Percentiles rank a stretch among this genome's conserved stretches.
phyloP scores from a whole-genome alignment of 73 alveolate species.

The Tetrahymena malaccensis region DNA sequence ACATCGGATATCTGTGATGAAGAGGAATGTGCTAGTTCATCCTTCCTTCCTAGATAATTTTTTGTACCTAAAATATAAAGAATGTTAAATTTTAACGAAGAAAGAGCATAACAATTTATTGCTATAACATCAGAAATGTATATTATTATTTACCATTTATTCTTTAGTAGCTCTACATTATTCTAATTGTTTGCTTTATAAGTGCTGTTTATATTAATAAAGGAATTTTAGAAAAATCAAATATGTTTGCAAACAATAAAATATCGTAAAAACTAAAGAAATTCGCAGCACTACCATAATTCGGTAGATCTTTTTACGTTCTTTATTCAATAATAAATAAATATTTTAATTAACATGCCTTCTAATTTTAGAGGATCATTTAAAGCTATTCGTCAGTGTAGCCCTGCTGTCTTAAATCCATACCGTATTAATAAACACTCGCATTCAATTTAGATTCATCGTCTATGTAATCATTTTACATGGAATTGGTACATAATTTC shows the following conservation, averaged over 20 bases:
- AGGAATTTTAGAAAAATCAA: background rate
- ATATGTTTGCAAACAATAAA: background rate
- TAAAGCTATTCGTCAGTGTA: background rate
- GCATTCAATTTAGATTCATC: background rate
- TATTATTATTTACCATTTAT: background rate
- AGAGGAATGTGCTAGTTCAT: background rate
- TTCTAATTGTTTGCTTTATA: background rate
- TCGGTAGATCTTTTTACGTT: background rate
- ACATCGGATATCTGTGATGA: background rate
- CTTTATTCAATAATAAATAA: background rate
- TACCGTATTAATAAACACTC: background rate
- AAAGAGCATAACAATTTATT: no score
- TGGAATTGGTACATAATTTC: background rate
- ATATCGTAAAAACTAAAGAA: background rate
- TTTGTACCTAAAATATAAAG: background rate
- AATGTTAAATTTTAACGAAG: background rate
- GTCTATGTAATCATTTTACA: background rate
- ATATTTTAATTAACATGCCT: background rate
- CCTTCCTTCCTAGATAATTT: background rate
- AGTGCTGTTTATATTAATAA: background rate
- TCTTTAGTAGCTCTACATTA: background rate
- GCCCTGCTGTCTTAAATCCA: background rate
- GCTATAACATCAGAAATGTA: background rate
- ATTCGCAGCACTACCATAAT: background rate
- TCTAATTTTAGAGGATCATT: background rate